These are phyloP conservation scores for Carex scoparia DNA, from an alignment of 176 grass and related monocot species.

Conservation along the genomic window DNA sequence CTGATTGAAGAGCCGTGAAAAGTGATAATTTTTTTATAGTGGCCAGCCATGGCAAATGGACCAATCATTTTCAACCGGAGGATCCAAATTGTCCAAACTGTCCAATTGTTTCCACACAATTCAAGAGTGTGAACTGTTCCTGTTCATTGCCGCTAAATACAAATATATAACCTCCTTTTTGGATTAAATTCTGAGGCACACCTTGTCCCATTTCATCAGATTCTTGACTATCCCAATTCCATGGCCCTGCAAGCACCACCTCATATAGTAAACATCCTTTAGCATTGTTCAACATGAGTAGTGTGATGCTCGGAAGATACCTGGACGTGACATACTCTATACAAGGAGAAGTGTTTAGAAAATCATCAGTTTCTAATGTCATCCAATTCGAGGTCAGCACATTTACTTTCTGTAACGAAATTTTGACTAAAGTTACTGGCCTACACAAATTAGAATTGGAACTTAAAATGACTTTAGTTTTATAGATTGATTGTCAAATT, in stretches of 20 bases:
- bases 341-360: background rate
- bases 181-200: background rate
- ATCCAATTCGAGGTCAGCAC: background rate
- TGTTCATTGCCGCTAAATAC: background rate
- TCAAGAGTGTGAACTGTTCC: background rate
- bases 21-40: background rate
- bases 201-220: background rate
- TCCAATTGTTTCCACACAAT: slow-evolving; percentile 1
- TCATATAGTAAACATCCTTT: background rate
- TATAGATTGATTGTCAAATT: no score
- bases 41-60: background rate
- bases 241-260: background rate
- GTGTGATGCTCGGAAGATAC: background rate
- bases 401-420: background rate
- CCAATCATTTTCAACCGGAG: background rate
- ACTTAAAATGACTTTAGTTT: no score
- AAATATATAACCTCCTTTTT: background rate
- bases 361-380: background rate
- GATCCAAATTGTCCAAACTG: background rate
- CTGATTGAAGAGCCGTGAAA: background rate
- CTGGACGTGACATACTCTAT: background rate
- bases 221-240: background rate
- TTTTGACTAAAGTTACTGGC: background rate
- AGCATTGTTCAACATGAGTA: background rate
- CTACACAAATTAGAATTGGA: background rate